Evolutionary conservation across 2,329 filamentous ascomycete genomes (phyloP).

Genomic region (Pseudocercospora cruenta): DNA sequence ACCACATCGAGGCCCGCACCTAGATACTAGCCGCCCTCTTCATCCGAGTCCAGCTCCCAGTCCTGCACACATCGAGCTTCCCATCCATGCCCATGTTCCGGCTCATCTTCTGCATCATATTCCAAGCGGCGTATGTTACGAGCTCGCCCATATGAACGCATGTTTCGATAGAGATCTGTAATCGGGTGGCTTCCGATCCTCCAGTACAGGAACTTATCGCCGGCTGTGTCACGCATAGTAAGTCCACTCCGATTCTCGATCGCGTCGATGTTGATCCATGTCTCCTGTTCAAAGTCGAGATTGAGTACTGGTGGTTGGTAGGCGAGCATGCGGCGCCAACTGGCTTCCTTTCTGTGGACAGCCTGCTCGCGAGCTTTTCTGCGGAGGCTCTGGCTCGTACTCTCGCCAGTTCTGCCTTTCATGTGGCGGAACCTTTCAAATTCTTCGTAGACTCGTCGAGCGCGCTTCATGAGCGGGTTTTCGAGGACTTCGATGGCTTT

Average conservation of each 20-base stretch:
- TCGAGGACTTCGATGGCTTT: background rate
- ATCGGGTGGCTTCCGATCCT: background rate
- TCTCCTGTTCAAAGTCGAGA: background rate
- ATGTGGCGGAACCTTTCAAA: background rate
- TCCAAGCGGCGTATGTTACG: background rate
- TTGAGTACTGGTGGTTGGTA: conserved; percentile 10
- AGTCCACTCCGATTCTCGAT: background rate
- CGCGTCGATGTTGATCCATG: background rate
- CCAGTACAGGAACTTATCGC: background rate
- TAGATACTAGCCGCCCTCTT: background rate
- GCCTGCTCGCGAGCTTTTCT: background rate
- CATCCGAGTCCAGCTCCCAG: background rate
- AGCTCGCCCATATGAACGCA: background rate
- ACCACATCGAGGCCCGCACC: too few species aligned
- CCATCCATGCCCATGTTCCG: background rate
- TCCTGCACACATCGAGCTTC: background rate
- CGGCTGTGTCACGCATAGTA: background rate
- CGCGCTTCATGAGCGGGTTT: background rate
- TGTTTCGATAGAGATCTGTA: background rate
- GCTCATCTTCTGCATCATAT: background rate
- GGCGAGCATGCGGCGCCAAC: conserved; percentile 14
- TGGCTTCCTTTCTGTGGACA: background rate
- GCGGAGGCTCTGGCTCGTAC: background rate
- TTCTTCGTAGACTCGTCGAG: background rate
- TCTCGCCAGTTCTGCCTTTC: background rate